Percentiles rank a stretch among this genome's conserved stretches.
Conservation (phyloP, 2,329 filamentous ascomycete genomes). For the Graphium sp. region DNA sequence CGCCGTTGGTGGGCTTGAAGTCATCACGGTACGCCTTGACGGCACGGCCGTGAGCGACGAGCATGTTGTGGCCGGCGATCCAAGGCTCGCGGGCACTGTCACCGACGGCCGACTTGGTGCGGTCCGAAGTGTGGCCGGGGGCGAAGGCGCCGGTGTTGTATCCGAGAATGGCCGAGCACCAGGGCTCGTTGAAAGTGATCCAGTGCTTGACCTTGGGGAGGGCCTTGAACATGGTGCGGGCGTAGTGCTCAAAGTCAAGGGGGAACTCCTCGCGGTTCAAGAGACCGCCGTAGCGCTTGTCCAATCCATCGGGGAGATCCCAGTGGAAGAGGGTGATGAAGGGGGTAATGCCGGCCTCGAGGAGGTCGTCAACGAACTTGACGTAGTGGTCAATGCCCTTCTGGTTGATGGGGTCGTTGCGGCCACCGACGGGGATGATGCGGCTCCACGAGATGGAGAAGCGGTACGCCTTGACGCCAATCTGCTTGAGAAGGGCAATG, state of each 20-base stretch:
- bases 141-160: slow-evolving; percentile 67
- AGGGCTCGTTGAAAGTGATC: slow-evolving; percentile 87
- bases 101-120: slow-evolving; percentile 50
- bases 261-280: slow-evolving; percentile 71
- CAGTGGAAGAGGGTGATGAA: slow-evolving; percentile 79
- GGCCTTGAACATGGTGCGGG: slow-evolving; percentile 57
- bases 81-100: slow-evolving; percentile 66
- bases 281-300: slow-evolving; percentile 68
- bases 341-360: slow-evolving; percentile 60
- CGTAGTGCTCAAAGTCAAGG: slow-evolving; percentile 65
- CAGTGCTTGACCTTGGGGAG: slow-evolving; percentile 69
- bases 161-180: slow-evolving; percentile 67
- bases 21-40: slow-evolving; percentile 73
- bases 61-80: slow-evolving; percentile 65
- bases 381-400: slow-evolving; percentile 63
- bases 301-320: slow-evolving; percentile 66
- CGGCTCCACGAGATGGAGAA: slow-evolving; percentile 78
- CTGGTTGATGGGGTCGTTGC: slow-evolving; percentile 66
- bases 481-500: slow-evolving; percentile 57
- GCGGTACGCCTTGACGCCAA: slow-evolving; percentile 60
- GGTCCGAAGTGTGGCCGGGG: slow-evolving; percentile 66
- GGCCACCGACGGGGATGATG: slow-evolving; percentile 72
- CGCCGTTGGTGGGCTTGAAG: slow-evolving; percentile 55
- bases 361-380: slow-evolving; percentile 62
- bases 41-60: slow-evolving; percentile 64